Evolutionary conservation across 371 early-diverging fungal species (phyloP), one percentile per base, ranked within the genome.

Genomic region (Saksenaea oblongispora): DNA sequence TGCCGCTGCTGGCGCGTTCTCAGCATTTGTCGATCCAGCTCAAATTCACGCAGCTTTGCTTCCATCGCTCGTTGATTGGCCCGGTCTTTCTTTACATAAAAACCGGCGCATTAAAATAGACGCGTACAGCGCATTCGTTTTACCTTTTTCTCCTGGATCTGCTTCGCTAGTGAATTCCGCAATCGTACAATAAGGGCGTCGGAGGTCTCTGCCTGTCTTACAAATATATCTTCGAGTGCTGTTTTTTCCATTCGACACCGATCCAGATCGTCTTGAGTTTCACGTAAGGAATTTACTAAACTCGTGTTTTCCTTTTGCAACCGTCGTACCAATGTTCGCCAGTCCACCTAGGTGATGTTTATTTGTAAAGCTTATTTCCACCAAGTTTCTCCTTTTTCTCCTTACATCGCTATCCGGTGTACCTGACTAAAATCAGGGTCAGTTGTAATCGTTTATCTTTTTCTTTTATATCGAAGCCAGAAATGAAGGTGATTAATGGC

Each of bases 291-390:
- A 22, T 15, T 27, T 1, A 64, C 36, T 18, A 64, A 37, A 22
- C 41, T 59, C 14, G 58, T 34, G 55, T 64, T 64, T 54, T 64
- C 65, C 27, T 59, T 55, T 18, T 59, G 65, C 17, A 64, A 41
- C 3, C 65, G 53, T 31, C 59, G 58, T 37, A 64, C 65, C 36
- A 64, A 41, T 13, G 41, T 31, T 42, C 54, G 58, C 65, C 65
- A 64, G 17, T 58, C 58, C 37, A 62, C 55, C 59, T 64, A 58
- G 24, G 37, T 41, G 39, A 8, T 56, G 44, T 42, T 24, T 31
- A 26, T 24, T 34, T 26, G 34, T 9, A 24, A 34, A 24, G 27
- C 31, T n/a, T 39, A 4, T 28, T 10, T 15, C n/a, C 17, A 34
- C 7, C 18, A 7, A 59, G n/a, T 17, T 47, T 47, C 18, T n/a